Evolutionary conservation across 495 filamentous ascomycete species (phyloP).

Genomic region (Chaetomium tenue): DNA sequence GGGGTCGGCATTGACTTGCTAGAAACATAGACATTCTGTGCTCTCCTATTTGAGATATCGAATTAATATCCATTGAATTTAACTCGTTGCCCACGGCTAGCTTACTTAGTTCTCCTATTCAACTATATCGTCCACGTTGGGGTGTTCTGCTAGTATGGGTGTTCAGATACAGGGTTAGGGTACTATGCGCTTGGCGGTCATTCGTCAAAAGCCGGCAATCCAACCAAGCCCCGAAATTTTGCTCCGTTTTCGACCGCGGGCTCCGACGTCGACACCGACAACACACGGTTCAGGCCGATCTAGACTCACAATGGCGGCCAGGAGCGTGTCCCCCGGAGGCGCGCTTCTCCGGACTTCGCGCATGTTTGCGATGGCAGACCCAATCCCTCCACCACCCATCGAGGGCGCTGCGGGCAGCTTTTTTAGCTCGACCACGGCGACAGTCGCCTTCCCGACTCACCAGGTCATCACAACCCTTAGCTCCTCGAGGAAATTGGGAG

Average conservation of each 20-base stretch:
- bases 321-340: slow-evolving; percentile 57
- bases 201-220: neutral
- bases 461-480: slow-evolving; percentile 78
- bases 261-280: slow-evolving; percentile 10
- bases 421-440: slow-evolving; percentile 62
- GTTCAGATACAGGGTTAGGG: slow-evolving; percentile 24
- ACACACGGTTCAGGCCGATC: slow-evolving; percentile 18
- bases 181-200: neutral
- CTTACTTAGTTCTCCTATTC: neutral
- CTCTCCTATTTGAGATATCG: neutral
- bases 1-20: slow-evolving; percentile 81
- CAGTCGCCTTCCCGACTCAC: slow-evolving; percentile 73
- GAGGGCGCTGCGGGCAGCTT: slow-evolving; percentile 40
- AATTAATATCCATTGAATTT: too few species aligned
- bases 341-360: slow-evolving; percentile 59
- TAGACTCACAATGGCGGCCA: slow-evolving; percentile 28
- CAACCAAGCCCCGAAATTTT: slow-evolving; percentile 28
- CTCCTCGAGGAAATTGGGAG: slow-evolving; percentile 71
- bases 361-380: slow-evolving; percentile 55
- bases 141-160: too few species aligned
- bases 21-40: slow-evolving; percentile 16
- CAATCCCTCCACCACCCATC: slow-evolving; percentile 46
- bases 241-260: slow-evolving; percentile 1
- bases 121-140: too few species aligned
- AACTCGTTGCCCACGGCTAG: neutral